phyloP scores from a whole-genome alignment of 129 eudicot species.

The Centrapalus pauciflorus region DNA sequence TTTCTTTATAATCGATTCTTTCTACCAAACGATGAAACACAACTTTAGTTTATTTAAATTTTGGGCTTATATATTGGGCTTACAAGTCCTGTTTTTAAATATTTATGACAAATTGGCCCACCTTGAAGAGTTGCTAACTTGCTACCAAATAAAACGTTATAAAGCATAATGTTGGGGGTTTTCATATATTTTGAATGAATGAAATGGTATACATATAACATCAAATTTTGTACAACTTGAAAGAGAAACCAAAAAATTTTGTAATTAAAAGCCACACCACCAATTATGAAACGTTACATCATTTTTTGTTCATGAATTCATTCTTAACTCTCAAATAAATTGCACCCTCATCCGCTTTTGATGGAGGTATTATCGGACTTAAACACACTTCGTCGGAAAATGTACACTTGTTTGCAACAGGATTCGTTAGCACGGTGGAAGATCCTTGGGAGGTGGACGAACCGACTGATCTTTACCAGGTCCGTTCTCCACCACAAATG shows the following conservation, averaged over 20 bases:
- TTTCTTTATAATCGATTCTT: too few species aligned
- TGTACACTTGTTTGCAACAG: background rate
- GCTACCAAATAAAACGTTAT: too few species aligned
- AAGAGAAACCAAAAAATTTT: background rate
- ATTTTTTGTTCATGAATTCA: background rate
- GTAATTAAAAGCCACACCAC: background rate
- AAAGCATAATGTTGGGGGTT: too few species aligned
- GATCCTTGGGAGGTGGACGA: conserved; percentile 65
- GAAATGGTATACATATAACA: background rate
- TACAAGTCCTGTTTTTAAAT: too few species aligned
- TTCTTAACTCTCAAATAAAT: conserved; percentile 9
- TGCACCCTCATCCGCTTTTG: conserved; percentile 9
- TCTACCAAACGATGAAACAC: too few species aligned
- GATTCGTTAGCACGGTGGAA: conserved; percentile 47
- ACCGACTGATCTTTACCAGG: conserved; percentile 36
- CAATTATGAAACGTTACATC: conserved; percentile 1
- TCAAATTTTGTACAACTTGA: conserved; percentile 4
- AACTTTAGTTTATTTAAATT: too few species aligned
- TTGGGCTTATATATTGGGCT: too few species aligned
- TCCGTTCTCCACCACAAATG: conserved; percentile 60
- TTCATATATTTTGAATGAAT: background rate
- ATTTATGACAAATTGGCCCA: too few species aligned
- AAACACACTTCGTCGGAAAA: background rate
- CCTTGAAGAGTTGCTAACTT: too few species aligned
- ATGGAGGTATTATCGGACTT: conserved; percentile 9